These are phyloP conservation scores for Termitomyces sp. DNA, from an alignment of 768 basidiomycete species.

Conservation along the genomic window DNA sequence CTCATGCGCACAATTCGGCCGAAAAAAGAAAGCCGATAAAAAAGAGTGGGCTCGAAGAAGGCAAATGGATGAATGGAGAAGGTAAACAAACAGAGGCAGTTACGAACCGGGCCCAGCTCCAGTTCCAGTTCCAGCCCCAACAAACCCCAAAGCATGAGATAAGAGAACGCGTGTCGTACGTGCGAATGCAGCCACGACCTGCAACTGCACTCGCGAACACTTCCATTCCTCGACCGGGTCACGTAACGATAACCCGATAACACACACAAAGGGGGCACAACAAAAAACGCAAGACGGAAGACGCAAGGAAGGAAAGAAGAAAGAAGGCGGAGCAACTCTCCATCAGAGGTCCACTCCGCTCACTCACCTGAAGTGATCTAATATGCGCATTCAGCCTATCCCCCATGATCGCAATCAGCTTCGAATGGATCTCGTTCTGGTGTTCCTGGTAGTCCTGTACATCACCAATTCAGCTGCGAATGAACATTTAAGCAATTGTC, in stretches of 20 bases:
- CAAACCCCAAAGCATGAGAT: not conserved
- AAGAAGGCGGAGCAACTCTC: not conserved
- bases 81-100: not conserved
- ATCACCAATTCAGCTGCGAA: no score
- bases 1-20: not conserved
- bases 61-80: not conserved
- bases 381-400: constrained; percentile 88
- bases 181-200: not conserved
- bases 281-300: not conserved
- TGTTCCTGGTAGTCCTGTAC: constrained; percentile 97
- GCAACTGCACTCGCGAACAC: not conserved
- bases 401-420: constrained; percentile 97
- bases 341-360: not conserved
- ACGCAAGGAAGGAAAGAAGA: not conserved
- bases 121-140: not conserved
- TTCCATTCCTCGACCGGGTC: constrained; percentile 5
- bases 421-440: constrained; percentile 97
- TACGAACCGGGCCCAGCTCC: not conserved
- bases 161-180: not conserved
- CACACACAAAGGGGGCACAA: not conserved
- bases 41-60: not conserved
- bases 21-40: not conserved
- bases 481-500: not conserved
- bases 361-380: constrained; percentile 68
- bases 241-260: not conserved